Evolutionary conservation across 108 stramenopile species (phyloP), one percentile per base, ranked within the genome.

Genomic region (Tribonema minus): DNA sequence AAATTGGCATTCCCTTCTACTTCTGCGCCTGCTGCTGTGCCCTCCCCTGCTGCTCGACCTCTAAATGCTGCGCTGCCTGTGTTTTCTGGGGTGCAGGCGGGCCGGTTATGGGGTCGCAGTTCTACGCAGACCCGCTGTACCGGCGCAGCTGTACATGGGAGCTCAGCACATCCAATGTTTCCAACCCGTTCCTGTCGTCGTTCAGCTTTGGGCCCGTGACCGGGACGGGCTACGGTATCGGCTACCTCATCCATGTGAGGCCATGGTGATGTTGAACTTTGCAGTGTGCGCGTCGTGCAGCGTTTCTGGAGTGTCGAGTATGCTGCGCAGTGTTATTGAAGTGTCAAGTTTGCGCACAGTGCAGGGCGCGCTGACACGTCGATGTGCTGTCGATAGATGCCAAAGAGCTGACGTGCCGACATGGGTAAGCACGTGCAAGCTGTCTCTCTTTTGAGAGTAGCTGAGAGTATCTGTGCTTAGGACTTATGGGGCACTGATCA

Each of bases 131-230:
- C 34, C 83, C 83, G 29, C 66, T 86, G 36, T 73, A 28, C 58
- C 33, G 61, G 41, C 34, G 58, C 31, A 84, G 71, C 58, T 37
- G 46, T 6, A 80, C 28, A 23, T 86, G 82, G 82, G 72, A 36
- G 28, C 79, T 86, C 34, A 80, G 78, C 37, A 86, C 85, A 3
- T 80, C 79, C 73, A 86, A 86, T 71, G 37, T 86, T 46, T 73
- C 79, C 67, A 12, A 61, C 33, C 85, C 85, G 9, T 78, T 67
- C 58, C 34, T 78, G 4, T 27, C 36, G n/a, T 68, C 46, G 7
- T 78, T 78, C 26, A 80, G 85, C 26, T 86, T 84, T 41, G 85
- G 85, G 31, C 35, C 85, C 1, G 80, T 82, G 23, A 35, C 59
- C 28, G 62, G 66, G 4, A 28, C 80, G 38, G 85, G 85, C 36